Conservation (phyloP, 2,329 filamentous ascomycete species). For the Ophiostoma quercus region DNA sequence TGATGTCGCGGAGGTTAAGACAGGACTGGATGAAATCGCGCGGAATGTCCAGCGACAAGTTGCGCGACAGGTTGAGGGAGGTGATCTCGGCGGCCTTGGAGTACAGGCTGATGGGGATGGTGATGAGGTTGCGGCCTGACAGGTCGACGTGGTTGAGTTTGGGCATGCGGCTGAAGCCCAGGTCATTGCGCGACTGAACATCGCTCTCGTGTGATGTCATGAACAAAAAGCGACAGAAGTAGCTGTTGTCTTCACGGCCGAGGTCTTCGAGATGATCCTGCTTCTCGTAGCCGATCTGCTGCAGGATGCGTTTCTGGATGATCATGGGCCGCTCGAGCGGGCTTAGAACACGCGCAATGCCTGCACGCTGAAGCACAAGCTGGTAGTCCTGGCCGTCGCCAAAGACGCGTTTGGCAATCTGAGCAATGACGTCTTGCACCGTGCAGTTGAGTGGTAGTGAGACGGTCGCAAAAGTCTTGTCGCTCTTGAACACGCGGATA, state of each 20-base stretch:
- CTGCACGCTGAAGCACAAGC: constrained; percentile 90
- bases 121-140: constrained; percentile 81
- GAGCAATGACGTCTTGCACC: constrained; percentile 79
- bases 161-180: constrained; percentile 73
- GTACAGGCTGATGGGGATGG: constrained; percentile 91
- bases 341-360: constrained; percentile 74
- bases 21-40: constrained; percentile 96
- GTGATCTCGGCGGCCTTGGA: constrained; percentile 89
- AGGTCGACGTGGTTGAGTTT: constrained; percentile 95
- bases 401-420: constrained; percentile 91
- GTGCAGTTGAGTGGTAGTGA: constrained; percentile 78
- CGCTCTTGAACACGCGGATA: constrained; percentile 89
- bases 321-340: constrained; percentile 75
- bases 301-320: constrained; percentile 84
- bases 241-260: constrained; percentile 94
- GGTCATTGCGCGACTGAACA: constrained; percentile 69
- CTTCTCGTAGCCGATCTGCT: constrained; percentile 86
- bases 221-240: constrained; percentile 93
- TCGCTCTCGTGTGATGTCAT: constrained; percentile 83
- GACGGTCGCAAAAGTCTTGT: constrained; percentile 90
- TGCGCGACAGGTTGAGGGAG: constrained; percentile 87
- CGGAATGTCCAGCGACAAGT: constrained; percentile 85
- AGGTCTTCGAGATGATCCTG: constrained; percentile 86
- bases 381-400: constrained; percentile 91
- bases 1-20: constrained; percentile 86